Conservation (phyloP, 176 grass and related monocot genomes). For the Saccharum spontaneum region DNA sequence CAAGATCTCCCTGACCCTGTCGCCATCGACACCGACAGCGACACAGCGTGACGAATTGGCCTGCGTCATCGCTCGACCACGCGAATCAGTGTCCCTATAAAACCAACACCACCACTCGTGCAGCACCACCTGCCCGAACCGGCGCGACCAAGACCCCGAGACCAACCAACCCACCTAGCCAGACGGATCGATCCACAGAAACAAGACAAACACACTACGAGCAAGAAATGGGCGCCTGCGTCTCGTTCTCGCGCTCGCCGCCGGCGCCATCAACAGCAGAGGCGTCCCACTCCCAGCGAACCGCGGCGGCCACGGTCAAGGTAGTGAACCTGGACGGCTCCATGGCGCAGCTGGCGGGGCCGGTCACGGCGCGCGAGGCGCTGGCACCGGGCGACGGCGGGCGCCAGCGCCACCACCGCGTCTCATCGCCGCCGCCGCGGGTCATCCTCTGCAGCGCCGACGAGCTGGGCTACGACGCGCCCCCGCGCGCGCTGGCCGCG, state of each 20-base stretch:
- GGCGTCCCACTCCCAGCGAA: background rate
- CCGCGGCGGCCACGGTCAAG: conserved; percentile 24
- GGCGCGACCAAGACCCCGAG: background rate
- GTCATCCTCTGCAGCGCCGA: conserved; percentile 73
- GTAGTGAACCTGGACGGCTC: conserved; percentile 56
- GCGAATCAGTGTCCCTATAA: background rate
- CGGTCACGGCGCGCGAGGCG: conserved; percentile 36
- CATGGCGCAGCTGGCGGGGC: conserved; percentile 35
- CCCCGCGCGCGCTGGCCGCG: conserved; percentile 31
- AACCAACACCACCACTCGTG: background rate
- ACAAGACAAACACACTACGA: too few relatives aligned
- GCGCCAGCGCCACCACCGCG: background rate
- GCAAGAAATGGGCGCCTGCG: conserved; percentile 56
- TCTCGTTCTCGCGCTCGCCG: conserved; percentile 39
- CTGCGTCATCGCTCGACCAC: background rate
- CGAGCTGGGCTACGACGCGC: conserved; percentile 51
- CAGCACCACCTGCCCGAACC: background rate
- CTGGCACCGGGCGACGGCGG: background rate
- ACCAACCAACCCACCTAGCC: background rate
- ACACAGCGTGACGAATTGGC: conserved; percentile 16
- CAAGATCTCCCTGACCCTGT: background rate
- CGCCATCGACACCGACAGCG: background rate
- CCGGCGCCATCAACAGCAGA: background rate
- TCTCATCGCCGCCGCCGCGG: background rate
- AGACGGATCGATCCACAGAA: too few relatives aligned